Base-by-base conservation (phyloP, 75 land plant species). In the Chamaecyparis obtusa region DNA sequence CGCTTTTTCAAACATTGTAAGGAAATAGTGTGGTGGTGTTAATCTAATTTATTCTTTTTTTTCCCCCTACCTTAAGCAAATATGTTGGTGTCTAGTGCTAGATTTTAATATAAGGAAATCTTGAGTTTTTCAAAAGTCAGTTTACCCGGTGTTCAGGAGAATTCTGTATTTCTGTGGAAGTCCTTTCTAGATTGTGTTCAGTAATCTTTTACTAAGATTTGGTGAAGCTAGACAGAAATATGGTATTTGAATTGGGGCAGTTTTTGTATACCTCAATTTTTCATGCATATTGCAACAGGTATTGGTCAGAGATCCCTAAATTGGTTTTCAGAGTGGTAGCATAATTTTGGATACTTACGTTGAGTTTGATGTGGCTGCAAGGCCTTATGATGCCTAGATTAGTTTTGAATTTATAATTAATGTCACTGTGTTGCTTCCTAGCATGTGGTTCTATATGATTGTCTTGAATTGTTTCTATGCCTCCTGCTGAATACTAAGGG, bases 11-110 rank as follows among this genome's bases (percentile, higher is more conserved):
- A 81, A 44, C 32, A 17, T n/a, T 81, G 83, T 81, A 81, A 81
- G 83, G 76, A 74, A 81, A 44, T 51, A 81, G 43, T 81, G 51
- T n/a, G 51, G 83, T 81, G 83, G 83, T 81, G 49, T 46, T 46
- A 81, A 81, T 81, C 83, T 81, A 81, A 81, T 81, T 80, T 81
- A 81, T 81, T 81, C 48, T 81, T 81, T 81, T 32, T 46, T 46
- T 46, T 81, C 46, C 27, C 27, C 14, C 19, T 81, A n/a, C 3
- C 13, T 46, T 11, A 46, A 81, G 48, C 0, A 27, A 80, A 80
- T 80, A 80, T 80, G 83, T 43, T 27, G 27, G 83, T 81, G 30
- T 13, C 21, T 46, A 81, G 27, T n/a, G 11, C 48, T 44, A 30
- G 83, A 19, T n/a, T 81, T 81, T 44, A 81, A 17, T 81, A 1